Percentiles rank a stretch among this genome's conserved stretches.
These are phyloP conservation scores for Neurospora intermedia DNA, from an alignment of 495 filamentous ascomycete species.

Conservation along the genomic window DNA sequence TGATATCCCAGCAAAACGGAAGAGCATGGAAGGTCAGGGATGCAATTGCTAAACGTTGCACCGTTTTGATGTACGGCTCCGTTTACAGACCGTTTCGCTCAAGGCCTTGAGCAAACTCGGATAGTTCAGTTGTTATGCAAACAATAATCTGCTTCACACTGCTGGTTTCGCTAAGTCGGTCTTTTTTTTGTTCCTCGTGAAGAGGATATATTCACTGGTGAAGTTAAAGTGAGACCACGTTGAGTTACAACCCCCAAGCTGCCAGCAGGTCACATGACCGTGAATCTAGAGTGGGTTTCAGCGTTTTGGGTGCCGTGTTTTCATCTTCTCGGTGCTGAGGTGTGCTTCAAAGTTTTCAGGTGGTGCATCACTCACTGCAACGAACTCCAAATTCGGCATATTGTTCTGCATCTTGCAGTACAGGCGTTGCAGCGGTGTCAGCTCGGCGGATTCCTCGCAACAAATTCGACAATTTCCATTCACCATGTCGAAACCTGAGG, in stretches of 20 bases:
- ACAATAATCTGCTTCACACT: background rate
- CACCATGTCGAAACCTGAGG: background rate
- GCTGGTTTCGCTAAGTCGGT: too few relatives aligned
- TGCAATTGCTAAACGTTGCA: background rate
- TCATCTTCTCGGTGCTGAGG: background rate
- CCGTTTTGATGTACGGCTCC: background rate
- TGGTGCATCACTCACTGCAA: background rate
- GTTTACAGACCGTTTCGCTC: background rate
- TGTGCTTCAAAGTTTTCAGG: background rate
- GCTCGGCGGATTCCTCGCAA: background rate
- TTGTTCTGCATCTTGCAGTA: background rate
- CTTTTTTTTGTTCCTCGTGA: too few relatives aligned
- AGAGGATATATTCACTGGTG: background rate
- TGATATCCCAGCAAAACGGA: background rate
- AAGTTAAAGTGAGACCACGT: background rate
- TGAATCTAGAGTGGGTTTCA: background rate
- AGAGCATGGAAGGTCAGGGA: background rate
- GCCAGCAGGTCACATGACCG: background rate
- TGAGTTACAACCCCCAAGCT: background rate
- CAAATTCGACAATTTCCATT: background rate
- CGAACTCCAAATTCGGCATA: background rate
- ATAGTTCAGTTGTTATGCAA: background rate
- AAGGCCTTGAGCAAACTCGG: background rate
- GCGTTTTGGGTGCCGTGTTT: background rate
- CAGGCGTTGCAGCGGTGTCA: background rate